A percentile compares a stretch with the other conserved stretches of the same genome.
Conservation (phyloP, 306 rosid genomes). For the Abrus pulchellus region DNA sequence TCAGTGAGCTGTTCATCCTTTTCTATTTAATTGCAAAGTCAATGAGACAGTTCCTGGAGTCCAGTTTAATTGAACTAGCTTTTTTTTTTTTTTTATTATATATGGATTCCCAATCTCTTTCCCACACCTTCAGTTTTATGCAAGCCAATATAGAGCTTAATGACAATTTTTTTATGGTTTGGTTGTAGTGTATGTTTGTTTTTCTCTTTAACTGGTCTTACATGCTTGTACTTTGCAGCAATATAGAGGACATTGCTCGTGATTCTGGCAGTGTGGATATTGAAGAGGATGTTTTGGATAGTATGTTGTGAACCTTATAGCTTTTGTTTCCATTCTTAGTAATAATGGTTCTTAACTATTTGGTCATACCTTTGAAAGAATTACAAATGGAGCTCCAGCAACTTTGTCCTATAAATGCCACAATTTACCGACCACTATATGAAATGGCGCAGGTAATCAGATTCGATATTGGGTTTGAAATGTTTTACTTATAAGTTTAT, state of each 20-base stretch:
- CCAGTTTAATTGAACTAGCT: background rate
- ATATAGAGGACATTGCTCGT: conserved; percentile 94
- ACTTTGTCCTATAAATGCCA: conserved; percentile 66
- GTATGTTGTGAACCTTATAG: conserved; percentile 66
- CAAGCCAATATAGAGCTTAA: conserved; percentile 18
- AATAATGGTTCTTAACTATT: conserved; percentile 46
- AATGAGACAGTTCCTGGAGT: conserved; percentile 30
- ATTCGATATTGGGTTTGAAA: conserved; percentile 43
- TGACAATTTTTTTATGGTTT: conserved; percentile 23
- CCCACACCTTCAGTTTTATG: conserved; percentile 29
- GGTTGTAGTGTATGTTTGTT: conserved; percentile 8
- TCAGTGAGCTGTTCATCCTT: conserved; percentile 70
- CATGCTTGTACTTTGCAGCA: conserved; percentile 71
- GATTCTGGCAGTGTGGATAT: conserved; percentile 92
- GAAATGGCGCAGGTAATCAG: conserved; percentile 85
- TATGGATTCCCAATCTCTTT: conserved; percentile 26
- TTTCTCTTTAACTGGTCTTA: conserved; percentile 36
- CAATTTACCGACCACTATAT: conserved; percentile 79
- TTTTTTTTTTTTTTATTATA: conserved; percentile 9
- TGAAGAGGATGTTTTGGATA: conserved; percentile 79
- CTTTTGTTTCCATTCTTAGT: conserved; percentile 33
- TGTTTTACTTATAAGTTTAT: conserved; percentile 33
- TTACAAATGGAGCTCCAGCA: conserved; percentile 79
- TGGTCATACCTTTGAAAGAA: conserved; percentile 63
- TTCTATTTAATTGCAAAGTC: conserved; percentile 22